phyloP scores from a whole-genome alignment of 768 basidiomycete genomes.

The Tylopilus subfusipes region DNA sequence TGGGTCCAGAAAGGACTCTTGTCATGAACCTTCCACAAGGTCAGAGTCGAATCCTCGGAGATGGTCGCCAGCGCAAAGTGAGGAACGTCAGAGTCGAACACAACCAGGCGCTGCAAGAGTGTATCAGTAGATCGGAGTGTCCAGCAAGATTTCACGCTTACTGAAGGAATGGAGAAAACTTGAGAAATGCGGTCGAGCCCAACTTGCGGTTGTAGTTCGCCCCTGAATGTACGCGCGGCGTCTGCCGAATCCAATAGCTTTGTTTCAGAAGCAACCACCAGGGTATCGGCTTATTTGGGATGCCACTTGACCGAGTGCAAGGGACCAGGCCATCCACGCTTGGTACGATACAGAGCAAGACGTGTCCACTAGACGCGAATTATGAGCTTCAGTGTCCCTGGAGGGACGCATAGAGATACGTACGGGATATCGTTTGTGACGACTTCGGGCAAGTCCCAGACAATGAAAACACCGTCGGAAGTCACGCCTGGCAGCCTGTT shows the following conservation, averaged over 20 bases:
- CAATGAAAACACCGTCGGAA: slow-evolving; percentile 83
- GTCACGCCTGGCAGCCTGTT: slow-evolving; percentile 84
- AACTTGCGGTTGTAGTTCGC: slow-evolving; percentile 62
- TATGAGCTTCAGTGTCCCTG: not conserved
- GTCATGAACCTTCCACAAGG: slow-evolving; percentile 80
- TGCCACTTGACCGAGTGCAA: slow-evolving; percentile 88
- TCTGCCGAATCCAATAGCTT: slow-evolving; percentile 68
- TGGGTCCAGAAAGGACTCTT: slow-evolving; percentile 71
- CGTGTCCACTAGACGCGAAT: slow-evolving; percentile 47
- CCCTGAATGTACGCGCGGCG: slow-evolving; percentile 55
- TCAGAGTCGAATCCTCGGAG: slow-evolving; percentile 76
- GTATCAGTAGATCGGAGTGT: not conserved
- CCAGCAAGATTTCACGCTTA: slow-evolving; percentile 34
- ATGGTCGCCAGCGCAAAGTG: slow-evolving; percentile 79
- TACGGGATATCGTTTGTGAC: slow-evolving; percentile 87
- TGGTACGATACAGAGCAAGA: slow-evolving; percentile 70
- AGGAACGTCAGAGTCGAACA: slow-evolving; percentile 80
- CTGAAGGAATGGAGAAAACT: slow-evolving; percentile 66
- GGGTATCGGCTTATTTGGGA: slow-evolving; percentile 71
- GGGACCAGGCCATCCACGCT: slow-evolving; percentile 49
- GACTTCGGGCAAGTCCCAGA: slow-evolving; percentile 80
- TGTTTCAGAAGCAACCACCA: slow-evolving; percentile 79
- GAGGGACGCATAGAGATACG: slow-evolving; percentile 31
- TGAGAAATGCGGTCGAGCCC: slow-evolving; percentile 68
- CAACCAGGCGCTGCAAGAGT: slow-evolving; percentile 59